Conservation (phyloP, 208 protist genomes). For the Phytomonas francai region DNA sequence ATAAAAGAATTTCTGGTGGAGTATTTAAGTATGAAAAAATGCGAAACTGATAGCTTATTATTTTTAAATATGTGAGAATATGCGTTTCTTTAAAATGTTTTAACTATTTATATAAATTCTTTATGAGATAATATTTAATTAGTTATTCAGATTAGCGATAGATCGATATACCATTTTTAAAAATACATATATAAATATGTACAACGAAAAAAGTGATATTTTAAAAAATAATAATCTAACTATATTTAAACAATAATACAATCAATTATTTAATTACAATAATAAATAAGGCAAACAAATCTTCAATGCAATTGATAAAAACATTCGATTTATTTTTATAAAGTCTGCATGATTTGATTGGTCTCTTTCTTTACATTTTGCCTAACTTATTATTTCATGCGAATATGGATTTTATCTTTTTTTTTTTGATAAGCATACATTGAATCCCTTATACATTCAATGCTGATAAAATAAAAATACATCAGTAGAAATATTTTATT, state of each 20-base stretch:
- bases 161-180: background rate
- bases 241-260: slow-evolving; percentile 1
- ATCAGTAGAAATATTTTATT: background rate
- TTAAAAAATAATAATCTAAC: background rate
- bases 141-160: background rate
- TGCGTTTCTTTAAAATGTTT: background rate
- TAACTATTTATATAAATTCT: background rate
- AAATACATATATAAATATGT: too few species aligned
- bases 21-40: too few species aligned
- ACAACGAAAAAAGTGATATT: background rate
- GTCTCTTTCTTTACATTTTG: too few species aligned
- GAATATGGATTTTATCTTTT: background rate
- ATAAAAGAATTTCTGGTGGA: too few species aligned
- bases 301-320: background rate
- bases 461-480: slow-evolving; percentile 2
- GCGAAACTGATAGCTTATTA: background rate
- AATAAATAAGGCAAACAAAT: background rate
- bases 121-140: background rate
- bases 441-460: background rate
- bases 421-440: slow-evolving; percentile 1
- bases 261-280: background rate
- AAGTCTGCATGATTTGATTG: too few species aligned
- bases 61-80: background rate
- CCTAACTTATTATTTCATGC: too few species aligned
- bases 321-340: too few species aligned